Evolutionary conservation across 139 green algal species (phyloP).

Genomic region (Pleodorina starrii): DNA sequence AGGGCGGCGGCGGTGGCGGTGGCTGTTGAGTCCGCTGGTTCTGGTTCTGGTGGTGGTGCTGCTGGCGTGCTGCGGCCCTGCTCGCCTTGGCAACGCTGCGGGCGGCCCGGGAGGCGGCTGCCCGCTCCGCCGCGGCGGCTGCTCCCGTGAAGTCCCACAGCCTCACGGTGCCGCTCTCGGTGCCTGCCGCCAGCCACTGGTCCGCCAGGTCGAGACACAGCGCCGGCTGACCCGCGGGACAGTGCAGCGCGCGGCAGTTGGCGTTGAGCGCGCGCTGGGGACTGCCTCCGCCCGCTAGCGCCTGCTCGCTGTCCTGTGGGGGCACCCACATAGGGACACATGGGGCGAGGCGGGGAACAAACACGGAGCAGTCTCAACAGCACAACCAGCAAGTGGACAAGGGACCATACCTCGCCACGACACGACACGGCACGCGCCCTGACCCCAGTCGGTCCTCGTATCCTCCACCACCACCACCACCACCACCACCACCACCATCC

Average conservation of each 20-base stretch:
- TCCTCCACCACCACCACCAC: too few relatives aligned
- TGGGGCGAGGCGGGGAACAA: too few relatives aligned
- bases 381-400: too few relatives aligned
- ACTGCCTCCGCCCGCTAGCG: neutral
- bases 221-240: slow-evolving; percentile 17
- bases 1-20: neutral
- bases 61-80: neutral
- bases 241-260: slow-evolving; percentile 52
- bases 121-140: slow-evolving; percentile 49
- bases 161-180: slow-evolving; percentile 51
- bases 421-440: too few relatives aligned
- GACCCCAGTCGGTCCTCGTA: too few relatives aligned
- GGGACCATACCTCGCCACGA: too few relatives aligned
- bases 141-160: slow-evolving; percentile 66
- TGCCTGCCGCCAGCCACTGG: slow-evolving; percentile 63
- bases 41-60: neutral
- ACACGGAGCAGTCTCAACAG: too few relatives aligned
- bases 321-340: too few relatives aligned
- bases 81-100: slow-evolving; percentile 14
- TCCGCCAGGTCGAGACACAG: slow-evolving; percentile 69
- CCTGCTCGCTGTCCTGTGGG: slow-evolving; percentile 21
- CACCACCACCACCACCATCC: neutral
- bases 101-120: slow-evolving; percentile 43
- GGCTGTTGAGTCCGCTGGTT: neutral
- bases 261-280: neutral